phyloP scores from a whole-genome alignment of 495 filamentous ascomycete species.

The Penicillium ochrochloron region DNA sequence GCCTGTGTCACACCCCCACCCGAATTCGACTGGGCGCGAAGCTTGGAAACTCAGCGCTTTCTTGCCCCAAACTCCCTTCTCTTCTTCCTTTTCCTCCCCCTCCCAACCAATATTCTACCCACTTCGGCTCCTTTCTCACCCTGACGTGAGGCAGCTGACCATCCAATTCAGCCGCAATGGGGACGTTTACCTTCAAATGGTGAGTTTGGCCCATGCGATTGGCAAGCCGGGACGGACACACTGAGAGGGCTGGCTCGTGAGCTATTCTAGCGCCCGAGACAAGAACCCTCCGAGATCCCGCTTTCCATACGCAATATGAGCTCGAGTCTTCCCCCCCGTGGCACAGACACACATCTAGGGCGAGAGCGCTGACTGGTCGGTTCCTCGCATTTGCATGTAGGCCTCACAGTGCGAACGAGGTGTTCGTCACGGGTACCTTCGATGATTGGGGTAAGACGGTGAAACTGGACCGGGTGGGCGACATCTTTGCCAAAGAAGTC shows the following conservation, averaged over 20 bases:
- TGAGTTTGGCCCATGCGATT: constrained; percentile 33
- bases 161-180: constrained; percentile 34
- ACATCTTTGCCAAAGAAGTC: constrained; percentile 77
- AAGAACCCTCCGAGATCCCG: constrained; percentile 3
- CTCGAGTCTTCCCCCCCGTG: constrained; percentile 18
- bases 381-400: constrained; percentile 49
- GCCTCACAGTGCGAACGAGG: constrained; percentile 77
- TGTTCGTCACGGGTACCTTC: constrained; percentile 94
- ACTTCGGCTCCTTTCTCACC: constrained; percentile 1
- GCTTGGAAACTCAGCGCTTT: neutral
- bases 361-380: constrained; percentile 39
- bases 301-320: neutral
- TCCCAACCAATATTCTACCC: neutral
- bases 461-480: constrained; percentile 73
- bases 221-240: neutral
- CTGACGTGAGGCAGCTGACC: constrained; percentile 1
- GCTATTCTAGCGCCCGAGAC: constrained; percentile 15
- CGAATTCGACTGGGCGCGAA: constrained; percentile 11
- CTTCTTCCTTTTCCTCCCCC: neutral
- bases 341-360: constrained; percentile 19
- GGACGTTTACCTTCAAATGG: constrained; percentile 50
- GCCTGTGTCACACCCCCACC: constrained; percentile 33
- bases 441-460: constrained; percentile 89
- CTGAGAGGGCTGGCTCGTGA: constrained; percentile 10
- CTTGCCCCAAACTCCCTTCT: neutral